Percentiles rank a stretch among this genome's conserved stretches.
These are phyloP conservation scores for Myriosclerotinia curreyana DNA, from an alignment of 2,329 filamentous ascomycete genomes.

Conservation along the genomic window DNA sequence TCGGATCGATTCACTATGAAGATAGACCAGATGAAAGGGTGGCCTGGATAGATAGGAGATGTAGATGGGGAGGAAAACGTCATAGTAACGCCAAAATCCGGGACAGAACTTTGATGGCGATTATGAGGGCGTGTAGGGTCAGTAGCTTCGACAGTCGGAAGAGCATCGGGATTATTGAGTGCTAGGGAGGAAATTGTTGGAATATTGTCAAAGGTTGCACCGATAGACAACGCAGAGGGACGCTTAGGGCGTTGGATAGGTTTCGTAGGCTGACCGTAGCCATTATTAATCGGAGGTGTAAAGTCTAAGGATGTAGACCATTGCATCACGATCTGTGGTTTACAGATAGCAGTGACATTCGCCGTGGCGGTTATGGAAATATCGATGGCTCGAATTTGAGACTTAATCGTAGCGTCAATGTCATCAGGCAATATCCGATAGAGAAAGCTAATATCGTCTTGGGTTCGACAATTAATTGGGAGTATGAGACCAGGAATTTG, in stretches of 20 bases:
- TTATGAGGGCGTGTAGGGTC: constrained; percentile 25
- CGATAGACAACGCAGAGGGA: constrained; percentile 62
- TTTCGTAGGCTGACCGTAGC: constrained; percentile 55
- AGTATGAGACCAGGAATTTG: constrained; percentile 48
- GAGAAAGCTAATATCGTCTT: constrained; percentile 73
- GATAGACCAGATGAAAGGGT: constrained; percentile 69
- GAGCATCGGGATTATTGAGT: constrained; percentile 56
- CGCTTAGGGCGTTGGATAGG: constrained; percentile 60
- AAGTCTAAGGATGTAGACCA: constrained; percentile 72
- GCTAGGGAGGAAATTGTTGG: constrained; percentile 56
- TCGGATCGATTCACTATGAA: constrained; percentile 72
- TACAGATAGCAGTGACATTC: constrained; percentile 55
- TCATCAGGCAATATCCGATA: constrained; percentile 59
- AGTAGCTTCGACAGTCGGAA: constrained; percentile 57
- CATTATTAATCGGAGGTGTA: constrained; percentile 60
- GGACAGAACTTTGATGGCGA: constrained; percentile 46
- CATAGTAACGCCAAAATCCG: constrained; percentile 69
- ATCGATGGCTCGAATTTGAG: constrained; percentile 50
- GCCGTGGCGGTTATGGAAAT: constrained; percentile 61
- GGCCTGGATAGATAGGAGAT: constrained; percentile 58
- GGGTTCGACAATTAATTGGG: constrained; percentile 61
- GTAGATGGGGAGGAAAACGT: constrained; percentile 65
- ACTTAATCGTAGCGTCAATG: constrained; percentile 43
- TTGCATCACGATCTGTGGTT: constrained; percentile 59
- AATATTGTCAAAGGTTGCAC: constrained; percentile 50